phyloP scores from a whole-genome alignment of 371 early-diverging fungal genomes.

The Zychaea mexicana region DNA sequence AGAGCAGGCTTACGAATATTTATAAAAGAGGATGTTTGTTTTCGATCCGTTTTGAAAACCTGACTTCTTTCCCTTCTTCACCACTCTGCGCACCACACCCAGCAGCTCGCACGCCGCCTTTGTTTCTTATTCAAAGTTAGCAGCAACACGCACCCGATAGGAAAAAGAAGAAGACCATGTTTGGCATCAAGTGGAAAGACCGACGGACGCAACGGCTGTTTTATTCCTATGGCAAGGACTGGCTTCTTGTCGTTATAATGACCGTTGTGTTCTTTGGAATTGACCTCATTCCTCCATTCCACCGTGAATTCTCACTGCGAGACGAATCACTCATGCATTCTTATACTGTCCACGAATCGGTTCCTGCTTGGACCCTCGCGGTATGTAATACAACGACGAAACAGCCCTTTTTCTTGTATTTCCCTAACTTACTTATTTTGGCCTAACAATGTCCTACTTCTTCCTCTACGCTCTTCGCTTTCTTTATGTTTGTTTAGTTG shows the following conservation, averaged over 20 bases:
- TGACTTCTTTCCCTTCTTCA: too few species aligned
- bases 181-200: slow-evolving; percentile 5
- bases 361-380: slow-evolving; percentile 4
- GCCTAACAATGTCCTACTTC: too few species aligned
- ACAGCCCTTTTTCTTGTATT: neutral
- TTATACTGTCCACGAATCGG: slow-evolving; percentile 1
- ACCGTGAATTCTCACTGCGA: slow-evolving; percentile 66
- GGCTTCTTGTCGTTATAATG: slow-evolving; percentile 60
- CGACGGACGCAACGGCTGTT: slow-evolving; percentile 28
- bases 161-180: too few species aligned
- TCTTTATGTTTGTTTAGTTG: slow-evolving; percentile 21
- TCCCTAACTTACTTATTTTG: too few species aligned
- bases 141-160: too few species aligned
- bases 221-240: slow-evolving; percentile 64
- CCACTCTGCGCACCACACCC: too few species aligned
- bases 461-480: too few species aligned
- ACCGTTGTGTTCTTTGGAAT: slow-evolving; percentile 50
- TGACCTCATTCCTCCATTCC: slow-evolving; percentile 63
- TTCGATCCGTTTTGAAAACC: too few species aligned
- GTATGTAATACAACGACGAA: neutral
- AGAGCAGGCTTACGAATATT: too few species aligned
- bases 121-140: too few species aligned
- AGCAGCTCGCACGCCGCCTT: too few species aligned
- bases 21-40: too few species aligned
- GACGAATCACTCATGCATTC: slow-evolving; percentile 65